Conservation (phyloP, 2,329 filamentous ascomycete species). For the Cladosporium sp. region DNA sequence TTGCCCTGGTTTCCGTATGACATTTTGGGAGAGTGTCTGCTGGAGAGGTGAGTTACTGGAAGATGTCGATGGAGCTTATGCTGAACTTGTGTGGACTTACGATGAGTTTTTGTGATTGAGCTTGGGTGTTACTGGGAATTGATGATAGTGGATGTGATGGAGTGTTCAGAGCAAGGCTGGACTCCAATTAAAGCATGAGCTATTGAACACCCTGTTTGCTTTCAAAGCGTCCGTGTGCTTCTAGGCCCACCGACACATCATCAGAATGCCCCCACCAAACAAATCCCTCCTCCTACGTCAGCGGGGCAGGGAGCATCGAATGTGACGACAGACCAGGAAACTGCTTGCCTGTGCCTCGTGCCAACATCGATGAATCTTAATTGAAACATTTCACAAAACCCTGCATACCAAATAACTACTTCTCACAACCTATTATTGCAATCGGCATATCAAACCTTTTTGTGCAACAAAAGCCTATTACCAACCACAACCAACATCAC, state of each 20-base stretch:
- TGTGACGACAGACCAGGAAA: constrained; percentile 1
- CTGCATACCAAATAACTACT: neutral
- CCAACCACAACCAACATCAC: neutral
- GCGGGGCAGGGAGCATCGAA: neutral
- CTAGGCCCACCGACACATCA: neutral
- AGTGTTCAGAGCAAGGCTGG: neutral
- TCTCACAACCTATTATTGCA: neutral
- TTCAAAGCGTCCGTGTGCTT: neutral
- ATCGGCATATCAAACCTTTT: neutral
- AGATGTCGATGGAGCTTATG: neutral
- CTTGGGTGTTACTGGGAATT: neutral
- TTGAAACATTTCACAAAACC: neutral
- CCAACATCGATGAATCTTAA: neutral
- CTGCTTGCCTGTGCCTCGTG: neutral
- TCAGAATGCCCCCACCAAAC: constrained; percentile 10
- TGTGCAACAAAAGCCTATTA: neutral
- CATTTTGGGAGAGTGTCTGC: neutral
- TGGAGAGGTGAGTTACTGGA: neutral
- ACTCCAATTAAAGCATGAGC: neutral
- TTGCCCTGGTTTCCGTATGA: constrained; percentile 25
- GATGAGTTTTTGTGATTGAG: neutral
- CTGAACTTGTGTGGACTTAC: neutral
- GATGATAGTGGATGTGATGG: neutral
- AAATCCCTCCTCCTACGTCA: neutral
- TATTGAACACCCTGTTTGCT: neutral